Conservation (phyloP, 2,329 filamentous ascomycete species). For the Arthrobotrys sinensis region DNA sequence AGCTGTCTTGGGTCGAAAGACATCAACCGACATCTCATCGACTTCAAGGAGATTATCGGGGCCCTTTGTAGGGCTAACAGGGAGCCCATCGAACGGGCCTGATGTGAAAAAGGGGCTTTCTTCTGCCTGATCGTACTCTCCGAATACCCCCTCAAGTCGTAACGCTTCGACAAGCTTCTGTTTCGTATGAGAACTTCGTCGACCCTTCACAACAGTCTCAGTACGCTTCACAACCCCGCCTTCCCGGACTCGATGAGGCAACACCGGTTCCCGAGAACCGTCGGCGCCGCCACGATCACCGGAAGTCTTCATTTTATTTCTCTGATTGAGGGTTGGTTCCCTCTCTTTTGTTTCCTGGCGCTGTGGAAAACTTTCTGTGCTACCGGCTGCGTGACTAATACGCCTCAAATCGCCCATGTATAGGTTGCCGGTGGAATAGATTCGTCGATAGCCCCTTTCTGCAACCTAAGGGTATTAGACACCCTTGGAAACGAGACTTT, state of each 20-base stretch:
- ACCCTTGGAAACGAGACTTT: no score
- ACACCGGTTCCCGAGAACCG: no score
- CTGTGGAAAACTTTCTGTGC: neutral
- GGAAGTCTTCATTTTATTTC: slow-evolving; percentile 13
- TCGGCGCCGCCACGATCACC: slow-evolving; percentile 4
- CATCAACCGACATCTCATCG: neutral
- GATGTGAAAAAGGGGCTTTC: no score
- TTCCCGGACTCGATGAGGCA: neutral
- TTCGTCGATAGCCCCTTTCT: neutral
- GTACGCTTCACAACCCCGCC: neutral
- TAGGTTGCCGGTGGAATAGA: no score
- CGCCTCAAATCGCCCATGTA: neutral
- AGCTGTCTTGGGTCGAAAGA: neutral
- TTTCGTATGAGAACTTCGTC: neutral
- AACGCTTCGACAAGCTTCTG: neutral
- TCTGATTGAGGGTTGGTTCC: slow-evolving; percentile 25
- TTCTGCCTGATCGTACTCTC: no score
- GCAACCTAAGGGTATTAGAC: neutral
- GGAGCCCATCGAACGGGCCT: no score
- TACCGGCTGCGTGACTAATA: neutral
- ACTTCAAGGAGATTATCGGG: no score
- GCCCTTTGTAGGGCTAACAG: no score
- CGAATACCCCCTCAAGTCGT: no score
- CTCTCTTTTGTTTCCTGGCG: slow-evolving; percentile 20
- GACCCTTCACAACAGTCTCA: no score